Evolutionary conservation across 208 protist species (phyloP).

Genomic region (Trypanosoma congolense): DNA sequence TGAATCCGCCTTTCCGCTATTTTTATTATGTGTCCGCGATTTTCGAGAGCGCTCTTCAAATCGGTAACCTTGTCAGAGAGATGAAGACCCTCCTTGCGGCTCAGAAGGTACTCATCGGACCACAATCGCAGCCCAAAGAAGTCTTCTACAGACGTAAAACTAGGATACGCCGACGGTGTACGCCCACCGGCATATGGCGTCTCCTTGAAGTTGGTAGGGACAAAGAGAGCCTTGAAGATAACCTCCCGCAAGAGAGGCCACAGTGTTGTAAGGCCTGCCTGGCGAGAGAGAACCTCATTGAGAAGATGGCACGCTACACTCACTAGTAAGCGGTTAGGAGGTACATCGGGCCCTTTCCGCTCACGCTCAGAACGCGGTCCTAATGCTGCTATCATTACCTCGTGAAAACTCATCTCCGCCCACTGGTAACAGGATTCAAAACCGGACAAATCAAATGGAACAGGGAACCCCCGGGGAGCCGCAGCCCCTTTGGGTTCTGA

Average conservation of each 20-base stretch:
- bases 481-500: not conserved
- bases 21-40: conserved; percentile 43
- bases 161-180: conserved; percentile 2
- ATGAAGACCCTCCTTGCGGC: conserved; percentile 27
- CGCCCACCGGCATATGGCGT: not conserved
- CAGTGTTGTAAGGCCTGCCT: conserved; percentile 33
- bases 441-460: conserved; percentile 50
- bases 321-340: conserved; percentile 51
- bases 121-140: conserved; percentile 53
- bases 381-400: conserved; percentile 56
- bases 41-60: conserved; percentile 40
- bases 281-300: conserved; percentile 60
- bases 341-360: conserved; percentile 14
- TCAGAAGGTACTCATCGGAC: conserved; percentile 47
- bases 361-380: conserved; percentile 40
- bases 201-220: conserved; percentile 9
- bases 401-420: conserved; percentile 63
- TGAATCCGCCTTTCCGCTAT: conserved; percentile 42
- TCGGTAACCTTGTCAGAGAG: conserved; percentile 29
- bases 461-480: conserved; percentile 42
- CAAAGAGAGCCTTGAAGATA: conserved; percentile 75
- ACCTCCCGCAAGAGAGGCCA: conserved; percentile 50
- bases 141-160: conserved; percentile 28
- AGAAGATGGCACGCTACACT: conserved; percentile 69
- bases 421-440: conserved; percentile 65